Evolutionary conservation across 768 basidiomycete genomes (phyloP).

Genomic region (Coprinellus micaceus): DNA sequence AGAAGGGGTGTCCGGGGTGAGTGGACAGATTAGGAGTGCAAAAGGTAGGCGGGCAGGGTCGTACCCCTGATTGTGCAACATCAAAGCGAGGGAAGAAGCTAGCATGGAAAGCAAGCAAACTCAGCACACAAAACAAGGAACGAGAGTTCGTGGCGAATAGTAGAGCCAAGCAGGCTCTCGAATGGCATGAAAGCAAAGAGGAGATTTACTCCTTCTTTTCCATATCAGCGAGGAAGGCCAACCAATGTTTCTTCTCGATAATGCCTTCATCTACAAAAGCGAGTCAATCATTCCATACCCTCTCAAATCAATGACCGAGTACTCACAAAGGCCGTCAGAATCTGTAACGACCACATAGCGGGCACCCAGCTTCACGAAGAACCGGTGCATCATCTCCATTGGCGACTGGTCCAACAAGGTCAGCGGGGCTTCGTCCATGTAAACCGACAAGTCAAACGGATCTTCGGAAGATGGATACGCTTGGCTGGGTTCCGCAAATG

Average conservation of each 20-base stretch:
- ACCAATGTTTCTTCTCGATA: slow-evolving; percentile 93
- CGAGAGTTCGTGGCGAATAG: no score
- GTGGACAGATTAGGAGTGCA: no score
- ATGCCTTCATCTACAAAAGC: slow-evolving; percentile 70
- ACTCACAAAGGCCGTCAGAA: slow-evolving; percentile 74
- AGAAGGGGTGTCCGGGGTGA: no score
- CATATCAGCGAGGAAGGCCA: slow-evolving; percentile 77
- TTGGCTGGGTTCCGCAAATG: slow-evolving; percentile 28
- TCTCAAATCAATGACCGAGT: background rate
- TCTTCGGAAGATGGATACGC: slow-evolving; percentile 33
- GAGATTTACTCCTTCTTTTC: slow-evolving; percentile 45
- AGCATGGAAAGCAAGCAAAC: no score
- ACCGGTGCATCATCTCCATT: slow-evolving; percentile 87
- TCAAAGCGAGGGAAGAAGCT: no score
- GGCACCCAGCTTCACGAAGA: slow-evolving; percentile 92
- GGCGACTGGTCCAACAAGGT: slow-evolving; percentile 82
- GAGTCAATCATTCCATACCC: background rate
- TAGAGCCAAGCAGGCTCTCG: no score
- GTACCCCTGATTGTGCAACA: no score
- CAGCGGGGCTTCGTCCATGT: slow-evolving; percentile 94
- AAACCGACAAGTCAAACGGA: slow-evolving; percentile 77
- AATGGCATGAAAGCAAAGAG: no score
- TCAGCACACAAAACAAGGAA: no score
- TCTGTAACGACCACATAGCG: slow-evolving; percentile 86
- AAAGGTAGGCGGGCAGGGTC: no score